Evolutionary conservation across 1,139 yeast genomes (phyloP), one percentile per base, ranked within the genome.

Genomic region (Suhomyces taliae): DNA sequence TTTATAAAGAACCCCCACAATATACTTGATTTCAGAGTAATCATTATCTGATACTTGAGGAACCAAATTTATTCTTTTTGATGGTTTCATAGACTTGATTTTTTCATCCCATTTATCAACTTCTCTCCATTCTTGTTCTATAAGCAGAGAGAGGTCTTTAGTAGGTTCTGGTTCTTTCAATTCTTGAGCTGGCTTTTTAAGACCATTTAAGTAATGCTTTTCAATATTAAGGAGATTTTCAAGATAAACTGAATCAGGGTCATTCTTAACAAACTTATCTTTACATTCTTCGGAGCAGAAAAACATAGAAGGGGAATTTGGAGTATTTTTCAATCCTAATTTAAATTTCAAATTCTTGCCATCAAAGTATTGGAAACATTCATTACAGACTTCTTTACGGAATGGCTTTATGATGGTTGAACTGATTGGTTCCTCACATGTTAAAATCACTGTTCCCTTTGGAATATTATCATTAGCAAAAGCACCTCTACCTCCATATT

Each of bases 401-500:
- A 82, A 85, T 7, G 81, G 83, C 48, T 75, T 71, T 29, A 74
- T 64, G 4, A 84, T 69, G 1, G 81, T 71, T 12, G 75, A 67
- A 11, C 85, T 74, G 42, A 81, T 59, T 1, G 84, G 82, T 6
- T 62, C 48, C 2, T 61, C 54, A 39, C 79, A 72, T 8, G 53
- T 55, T 41, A 80, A 67, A 2, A 85, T 63, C 2, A 60, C 58
- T 0, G 82, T 73, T 8, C 71, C 78, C 19, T 61, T 55, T 6
- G 75, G 67, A 12, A 84, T 76, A 8, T 59, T 53, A 1, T 44
- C 40, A 2, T 54, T 56, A 12, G 88, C 79, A 60, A 81, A 83
- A 53, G 87, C 83, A 2, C 90, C 89, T 50, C 90, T 70, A 10
- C 91, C 88, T 7, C 87, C 84, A 54, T 77, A 78, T 39, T 62